A percentile compares a stretch with the other conserved stretches of the same genome.
These are phyloP conservation scores for Juncus inflexus DNA, from an alignment of 176 grass and related monocot species.

Conservation along the genomic window DNA sequence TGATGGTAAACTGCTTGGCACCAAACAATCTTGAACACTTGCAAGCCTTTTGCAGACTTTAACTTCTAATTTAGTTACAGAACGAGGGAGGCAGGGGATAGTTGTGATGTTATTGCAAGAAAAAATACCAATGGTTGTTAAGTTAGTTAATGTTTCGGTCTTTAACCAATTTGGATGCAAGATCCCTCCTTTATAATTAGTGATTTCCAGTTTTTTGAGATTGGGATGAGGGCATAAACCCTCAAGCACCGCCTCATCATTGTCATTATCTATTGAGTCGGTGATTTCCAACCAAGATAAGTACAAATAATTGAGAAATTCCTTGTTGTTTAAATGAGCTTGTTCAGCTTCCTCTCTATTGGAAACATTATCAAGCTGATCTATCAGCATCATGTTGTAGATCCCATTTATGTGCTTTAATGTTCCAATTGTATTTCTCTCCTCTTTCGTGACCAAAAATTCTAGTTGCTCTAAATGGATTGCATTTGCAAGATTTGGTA, in stretches of 20 bases:
- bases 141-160: not conserved
- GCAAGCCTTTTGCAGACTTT: not conserved
- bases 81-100: constrained; percentile 2
- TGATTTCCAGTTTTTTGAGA: constrained; percentile 4
- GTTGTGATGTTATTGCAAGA: not conserved
- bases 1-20: not conserved
- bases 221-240: constrained; percentile 23
- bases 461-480: too few species aligned
- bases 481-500: too few species aligned
- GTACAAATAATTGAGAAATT: not conserved
- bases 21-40: constrained; percentile 8
- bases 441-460: not conserved
- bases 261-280: too few species aligned
- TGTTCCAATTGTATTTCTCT: not conserved
- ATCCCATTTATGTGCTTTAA: constrained; percentile 3
- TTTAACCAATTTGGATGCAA: constrained; percentile 14
- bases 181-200: not conserved
- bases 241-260: constrained; percentile 9
- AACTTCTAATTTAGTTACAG: not conserved
- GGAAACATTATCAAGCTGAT: not conserved
- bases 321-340: constrained; percentile 17
- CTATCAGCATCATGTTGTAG: not conserved
- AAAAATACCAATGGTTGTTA: not conserved
- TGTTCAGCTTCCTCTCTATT: not conserved
- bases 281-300: not conserved